A percentile compares a stretch with the other conserved stretches of the same genome.
Evolutionary conservation across 106 monocot species (phyloP).

Genomic region (Allium sativum): DNA sequence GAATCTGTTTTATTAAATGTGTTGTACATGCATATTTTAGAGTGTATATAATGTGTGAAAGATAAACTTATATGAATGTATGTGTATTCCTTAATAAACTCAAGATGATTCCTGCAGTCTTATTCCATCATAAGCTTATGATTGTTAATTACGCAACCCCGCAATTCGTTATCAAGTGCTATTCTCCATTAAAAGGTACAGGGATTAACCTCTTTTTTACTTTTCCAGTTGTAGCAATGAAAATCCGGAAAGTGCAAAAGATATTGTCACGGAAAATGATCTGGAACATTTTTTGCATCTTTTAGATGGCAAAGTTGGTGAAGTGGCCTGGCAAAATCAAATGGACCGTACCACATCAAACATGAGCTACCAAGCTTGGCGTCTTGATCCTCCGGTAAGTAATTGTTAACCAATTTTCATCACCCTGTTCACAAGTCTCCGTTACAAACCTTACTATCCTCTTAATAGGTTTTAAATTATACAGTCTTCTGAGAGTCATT

Average conservation of each 20-base stretch:
- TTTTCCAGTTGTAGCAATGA: conserved; percentile 3
- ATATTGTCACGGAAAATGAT: conserved; percentile 51
- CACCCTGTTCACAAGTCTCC: not conserved
- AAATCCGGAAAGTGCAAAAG: conserved; percentile 19
- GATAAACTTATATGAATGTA: too few relatives aligned
- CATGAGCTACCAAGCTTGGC: conserved; percentile 78
- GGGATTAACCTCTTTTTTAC: conserved; percentile 4
- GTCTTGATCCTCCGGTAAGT: conserved; percentile 59
- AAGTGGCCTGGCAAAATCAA: conserved; percentile 46
- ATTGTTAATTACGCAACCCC: too few relatives aligned
- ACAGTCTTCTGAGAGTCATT: not conserved
- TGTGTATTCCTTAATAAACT: too few relatives aligned
- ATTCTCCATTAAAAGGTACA: not conserved
- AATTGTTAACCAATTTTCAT: not conserved
- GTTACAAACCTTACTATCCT: not conserved
- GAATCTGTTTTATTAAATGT: too few relatives aligned
- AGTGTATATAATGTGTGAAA: too few relatives aligned
- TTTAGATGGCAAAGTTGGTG: conserved; percentile 43
- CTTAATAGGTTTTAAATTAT: not conserved
- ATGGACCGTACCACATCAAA: conserved; percentile 63
- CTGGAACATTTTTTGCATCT: conserved; percentile 47
- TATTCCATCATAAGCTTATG: too few relatives aligned
- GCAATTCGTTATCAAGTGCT: too few relatives aligned
- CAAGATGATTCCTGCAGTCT: too few relatives aligned
- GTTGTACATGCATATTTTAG: too few relatives aligned